Evolutionary conservation across 2,329 filamentous ascomycete genomes (phyloP).

Genomic region (Aotearoamyces nothofagi): DNA sequence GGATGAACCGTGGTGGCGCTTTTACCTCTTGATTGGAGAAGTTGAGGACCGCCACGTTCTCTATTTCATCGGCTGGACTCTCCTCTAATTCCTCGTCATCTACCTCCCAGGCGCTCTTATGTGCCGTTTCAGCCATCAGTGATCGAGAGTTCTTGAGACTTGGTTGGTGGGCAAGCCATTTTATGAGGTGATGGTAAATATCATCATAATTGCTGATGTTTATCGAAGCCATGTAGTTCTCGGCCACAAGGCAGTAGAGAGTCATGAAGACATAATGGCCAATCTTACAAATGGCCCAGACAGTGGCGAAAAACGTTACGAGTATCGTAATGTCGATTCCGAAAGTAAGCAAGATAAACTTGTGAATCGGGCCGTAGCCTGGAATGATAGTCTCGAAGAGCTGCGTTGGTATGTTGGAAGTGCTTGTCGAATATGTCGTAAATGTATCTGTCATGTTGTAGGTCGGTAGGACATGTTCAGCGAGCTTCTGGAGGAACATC

Average conservation of each 20-base stretch:
- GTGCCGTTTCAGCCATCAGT: slow-evolving; percentile 38
- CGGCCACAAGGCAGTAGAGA: slow-evolving; percentile 23
- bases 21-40: slow-evolving; percentile 42
- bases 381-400: slow-evolving; percentile 18
- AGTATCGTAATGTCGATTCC: slow-evolving; percentile 17
- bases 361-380: slow-evolving; percentile 17
- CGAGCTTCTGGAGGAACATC: too few species aligned
- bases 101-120: slow-evolving; percentile 36
- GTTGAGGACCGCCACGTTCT: slow-evolving; percentile 32
- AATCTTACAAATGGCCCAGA: slow-evolving; percentile 27
- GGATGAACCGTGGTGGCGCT: slow-evolving; percentile 34
- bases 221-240: slow-evolving; percentile 34
- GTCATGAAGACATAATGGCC: slow-evolving; percentile 21
- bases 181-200: slow-evolving; percentile 42
- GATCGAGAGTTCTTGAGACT: slow-evolving; percentile 33
- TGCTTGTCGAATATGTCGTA: neutral
- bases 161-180: slow-evolving; percentile 38
- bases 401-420: slow-evolving; percentile 9
- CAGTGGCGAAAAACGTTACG: slow-evolving; percentile 12
- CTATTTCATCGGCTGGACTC: slow-evolving; percentile 22
- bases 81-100: slow-evolving; percentile 30
- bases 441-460: neutral
- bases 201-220: slow-evolving; percentile 38
- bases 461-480: too few species aligned
- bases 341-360: slow-evolving; percentile 14